Base-by-base conservation (phyloP, 345 rosid genomes). In the Lepidium aucheri region DNA sequence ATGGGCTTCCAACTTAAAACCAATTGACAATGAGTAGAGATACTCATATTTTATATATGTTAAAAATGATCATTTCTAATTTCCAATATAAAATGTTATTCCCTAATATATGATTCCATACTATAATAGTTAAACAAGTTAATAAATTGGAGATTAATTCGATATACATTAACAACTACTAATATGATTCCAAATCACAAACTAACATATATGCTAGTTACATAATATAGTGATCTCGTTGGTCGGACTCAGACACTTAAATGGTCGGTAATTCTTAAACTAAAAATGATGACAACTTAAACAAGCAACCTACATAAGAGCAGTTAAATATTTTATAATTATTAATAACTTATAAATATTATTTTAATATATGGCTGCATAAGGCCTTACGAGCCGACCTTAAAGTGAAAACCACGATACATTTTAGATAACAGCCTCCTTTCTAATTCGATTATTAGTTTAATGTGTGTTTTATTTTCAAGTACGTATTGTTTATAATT, bases 321-420 rank as follows among this genome's bases (percentile, higher is more conserved):
- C 30, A 16, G 43, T 28, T 20, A 20, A 36, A 38, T 8, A 24
- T 9, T 57, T 14, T 53, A 53, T 33, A 17, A 49, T 0, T 18
- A 13, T 6, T 39, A 28, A 28, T 28, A 5, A 7, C 32, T 26
- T 26, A 26, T 26, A 3, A 28, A 26, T 26, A 26, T 26, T 26
- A 5, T 28, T 28, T 28, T 28, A 28, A 28, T 28, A 28, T 5
- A 44, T 55, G 16, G 53, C 43, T 33, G 53, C 54, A 22, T 45
- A 45, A 67, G 10, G 51, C 56, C 50, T 58, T 58, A 42, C 6
- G 53, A 51, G 74, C 74, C 63, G 63, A 34, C 63, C 74, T 70
- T 53, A 62, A 70, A 62, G 69, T 49, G 12, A 53, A 70, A 41
- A 24, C 63, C 69, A 70, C 63, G 69, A 52, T 10, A 1, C 5